Percentiles rank a stretch among this genome's conserved stretches.
phyloP scores from a whole-genome alignment of 805 yeast genomes.

The Starmerella roubikii region DNA sequence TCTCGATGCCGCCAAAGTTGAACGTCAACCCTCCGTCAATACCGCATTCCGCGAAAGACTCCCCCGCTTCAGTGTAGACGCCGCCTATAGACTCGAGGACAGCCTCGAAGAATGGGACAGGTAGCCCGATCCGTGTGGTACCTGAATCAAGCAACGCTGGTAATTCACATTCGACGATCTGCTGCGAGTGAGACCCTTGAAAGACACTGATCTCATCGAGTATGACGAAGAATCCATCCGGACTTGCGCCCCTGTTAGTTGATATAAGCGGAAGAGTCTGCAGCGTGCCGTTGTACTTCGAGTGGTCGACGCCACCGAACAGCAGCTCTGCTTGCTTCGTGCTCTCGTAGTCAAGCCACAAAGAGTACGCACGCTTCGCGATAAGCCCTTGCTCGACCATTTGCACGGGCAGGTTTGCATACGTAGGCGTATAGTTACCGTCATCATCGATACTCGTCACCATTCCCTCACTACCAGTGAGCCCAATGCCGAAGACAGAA shows the following conservation, averaged over 20 bases:
- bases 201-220: conserved; percentile 13
- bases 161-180: conserved; percentile 5
- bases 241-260: conserved; percentile 19
- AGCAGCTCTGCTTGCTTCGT: conserved; percentile 27
- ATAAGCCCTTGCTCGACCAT: conserved; percentile 31
- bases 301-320: too few relatives aligned
- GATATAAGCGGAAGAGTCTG: conserved; percentile 25
- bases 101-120: conserved; percentile 19
- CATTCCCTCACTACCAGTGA: conserved; percentile 24
- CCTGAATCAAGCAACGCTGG: conserved; percentile 37
- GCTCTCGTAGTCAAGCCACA: conserved; percentile 28
- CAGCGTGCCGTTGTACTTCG: conserved; percentile 29
- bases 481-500: conserved; percentile 36
- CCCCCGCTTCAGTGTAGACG: not conserved
- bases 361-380: conserved; percentile 31
- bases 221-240: conserved; percentile 16
- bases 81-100: conserved; percentile 11
- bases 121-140: conserved; percentile 36
- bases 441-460: conserved; percentile 16
- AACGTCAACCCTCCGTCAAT: conserved; percentile 8
- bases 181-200: not conserved
- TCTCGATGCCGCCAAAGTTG: conserved; percentile 14
- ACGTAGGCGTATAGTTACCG: conserved; percentile 15
- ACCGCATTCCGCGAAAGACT: conserved; percentile 4
- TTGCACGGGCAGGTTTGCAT: conserved; percentile 25